Evolutionary conservation across 495 filamentous ascomycete genomes (phyloP), one percentile per base, ranked within the genome.

Genomic region (Lophiotrema nucula): DNA sequence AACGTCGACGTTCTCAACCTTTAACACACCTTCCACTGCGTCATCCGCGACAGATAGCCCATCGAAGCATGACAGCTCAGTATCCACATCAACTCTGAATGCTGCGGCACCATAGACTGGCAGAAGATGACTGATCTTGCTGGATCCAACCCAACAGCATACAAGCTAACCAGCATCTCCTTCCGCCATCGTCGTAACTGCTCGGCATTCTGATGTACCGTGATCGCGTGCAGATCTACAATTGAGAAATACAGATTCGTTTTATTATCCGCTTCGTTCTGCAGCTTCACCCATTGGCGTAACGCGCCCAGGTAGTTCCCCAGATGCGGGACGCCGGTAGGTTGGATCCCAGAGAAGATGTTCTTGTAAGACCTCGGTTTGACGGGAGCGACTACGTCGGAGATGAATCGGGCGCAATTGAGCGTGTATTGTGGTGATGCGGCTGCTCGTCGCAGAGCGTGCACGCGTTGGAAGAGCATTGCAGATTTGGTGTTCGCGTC

Each of bases 271-370:
- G 84, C 74, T 15, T 76, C 71, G 67, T 92, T 77, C 62, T 97
- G 91, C 4, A 97, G 73, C 54, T 77, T 75, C 31, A 85, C 85
- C 93, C 93, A 98, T 76, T 88, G 81, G 25, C 81, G 80, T 50
- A 98, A 74, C n/a, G 93, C 95, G 12, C 93, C 93, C 8, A 97
- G 79, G 69, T 97, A 97, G 72, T 98, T 98, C 13, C 93, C 93
- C 27, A 98, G 76, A 69, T 97, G 95, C n/a, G 93, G 95, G 10
- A 95, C 74, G 3, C 92, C 93, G 4, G 93, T 97, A 16, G 93
- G 95, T 67, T 98, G 93, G 59, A 98, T 97, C 25, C 90, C 93
- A 10, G 95, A 97, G 77, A 97, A 97, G 58, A 98, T 77, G 25
- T 85, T 73, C 39, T 75, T 64, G 43, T 18, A 37, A 12, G 15